Conservation (phyloP, 352 stramenopile genomes). For the Pythium myriotylum region DNA sequence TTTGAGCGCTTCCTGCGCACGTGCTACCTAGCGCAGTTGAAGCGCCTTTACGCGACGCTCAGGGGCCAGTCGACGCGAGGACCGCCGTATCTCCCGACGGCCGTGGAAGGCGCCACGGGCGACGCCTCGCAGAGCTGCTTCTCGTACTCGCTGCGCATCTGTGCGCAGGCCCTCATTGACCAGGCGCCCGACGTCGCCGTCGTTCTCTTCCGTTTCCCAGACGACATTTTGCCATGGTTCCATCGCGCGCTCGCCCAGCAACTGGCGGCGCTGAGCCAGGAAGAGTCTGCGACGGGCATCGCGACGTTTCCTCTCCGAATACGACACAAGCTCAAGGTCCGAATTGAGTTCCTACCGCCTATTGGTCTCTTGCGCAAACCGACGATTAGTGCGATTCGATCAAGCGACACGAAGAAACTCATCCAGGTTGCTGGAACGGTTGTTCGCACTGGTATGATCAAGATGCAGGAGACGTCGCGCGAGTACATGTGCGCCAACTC, state of each 20-base stretch:
- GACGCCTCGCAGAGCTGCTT: slow-evolving; percentile 38
- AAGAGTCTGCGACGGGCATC: slow-evolving; percentile 20
- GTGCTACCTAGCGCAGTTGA: slow-evolving; percentile 21
- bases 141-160: slow-evolving; percentile 54
- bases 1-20: slow-evolving; percentile 26
- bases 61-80: not conserved
- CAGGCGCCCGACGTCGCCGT: slow-evolving; percentile 77
- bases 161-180: slow-evolving; percentile 82
- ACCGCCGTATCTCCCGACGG: not conserved
- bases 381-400: slow-evolving; percentile 88
- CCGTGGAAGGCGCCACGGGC: slow-evolving; percentile 8
- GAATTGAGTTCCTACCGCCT: slow-evolving; percentile 92
- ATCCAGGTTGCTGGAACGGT: slow-evolving; percentile 88
- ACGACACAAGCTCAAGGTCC: slow-evolving; percentile 73
- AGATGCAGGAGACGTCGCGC: slow-evolving; percentile 93
- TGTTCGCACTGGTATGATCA: slow-evolving; percentile 90
- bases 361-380: slow-evolving; percentile 81
- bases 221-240: slow-evolving; percentile 86
- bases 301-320: slow-evolving; percentile 37
- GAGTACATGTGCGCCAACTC: slow-evolving; percentile 86
- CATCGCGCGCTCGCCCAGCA: slow-evolving; percentile 79
- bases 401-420: slow-evolving; percentile 88
- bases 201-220: slow-evolving; percentile 88
- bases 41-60: slow-evolving; percentile 13
- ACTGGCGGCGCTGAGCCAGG: slow-evolving; percentile 25